These are phyloP conservation scores for Chytriomyces sp. DNA, from an alignment of 192 early-diverging fungal species.

Conservation along the genomic window DNA sequence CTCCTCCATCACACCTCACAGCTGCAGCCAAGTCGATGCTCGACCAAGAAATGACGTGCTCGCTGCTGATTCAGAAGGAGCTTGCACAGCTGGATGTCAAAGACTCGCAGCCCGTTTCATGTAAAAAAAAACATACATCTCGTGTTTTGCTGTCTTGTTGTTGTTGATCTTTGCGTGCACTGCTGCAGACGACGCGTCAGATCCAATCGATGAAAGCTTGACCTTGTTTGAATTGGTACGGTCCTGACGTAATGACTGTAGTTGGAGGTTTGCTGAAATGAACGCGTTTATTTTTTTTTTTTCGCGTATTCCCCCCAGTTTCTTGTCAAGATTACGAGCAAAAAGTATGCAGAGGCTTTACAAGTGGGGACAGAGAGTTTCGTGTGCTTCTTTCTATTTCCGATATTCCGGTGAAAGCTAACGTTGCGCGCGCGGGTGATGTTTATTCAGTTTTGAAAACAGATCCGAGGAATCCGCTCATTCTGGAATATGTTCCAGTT, in stretches of 20 bases:
- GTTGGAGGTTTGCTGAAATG: background rate
- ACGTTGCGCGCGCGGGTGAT: background rate
- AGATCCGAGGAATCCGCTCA: conserved; percentile 32
- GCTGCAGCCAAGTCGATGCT: too few relatives aligned
- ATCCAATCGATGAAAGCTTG: conserved; percentile 32
- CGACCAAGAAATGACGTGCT: background rate
- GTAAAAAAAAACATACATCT: too few relatives aligned
- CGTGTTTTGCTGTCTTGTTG: background rate
- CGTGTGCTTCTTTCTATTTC: background rate
- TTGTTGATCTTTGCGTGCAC: background rate
- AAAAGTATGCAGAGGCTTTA: conserved; percentile 19
- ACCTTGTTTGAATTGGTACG: conserved; percentile 28
- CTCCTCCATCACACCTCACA: too few relatives aligned
- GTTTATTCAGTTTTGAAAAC: conserved; percentile 17
- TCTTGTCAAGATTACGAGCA: conserved; percentile 25
- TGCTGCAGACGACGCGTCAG: background rate
- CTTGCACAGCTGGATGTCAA: background rate
- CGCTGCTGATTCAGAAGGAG: conserved; percentile 7
- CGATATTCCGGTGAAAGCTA: too few relatives aligned
- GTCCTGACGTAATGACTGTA: background rate
- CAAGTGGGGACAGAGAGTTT: conserved; percentile 21
- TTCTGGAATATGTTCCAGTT: conserved; percentile 35
- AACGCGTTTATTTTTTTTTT: too few relatives aligned
- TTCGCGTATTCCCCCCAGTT: conserved; percentile 8
- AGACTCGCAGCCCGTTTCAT: background rate